phyloP scores from a whole-genome alignment of 441 rosid species.

The Erodium trifolium region DNA sequence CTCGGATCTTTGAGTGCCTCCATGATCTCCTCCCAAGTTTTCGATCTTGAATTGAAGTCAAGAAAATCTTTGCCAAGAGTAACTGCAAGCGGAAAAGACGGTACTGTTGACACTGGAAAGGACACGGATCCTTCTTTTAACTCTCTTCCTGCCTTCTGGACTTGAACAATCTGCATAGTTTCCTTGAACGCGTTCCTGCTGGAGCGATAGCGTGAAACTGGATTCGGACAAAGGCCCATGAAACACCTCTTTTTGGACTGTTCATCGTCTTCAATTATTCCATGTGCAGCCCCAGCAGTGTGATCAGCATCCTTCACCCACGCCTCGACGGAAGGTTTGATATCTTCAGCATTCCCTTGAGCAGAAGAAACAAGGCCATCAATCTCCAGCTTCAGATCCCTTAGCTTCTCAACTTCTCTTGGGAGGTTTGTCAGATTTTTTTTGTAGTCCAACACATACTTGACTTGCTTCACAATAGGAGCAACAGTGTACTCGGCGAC shows the following conservation, averaged over 20 bases:
- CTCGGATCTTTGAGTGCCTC: neutral
- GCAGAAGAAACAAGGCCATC: neutral
- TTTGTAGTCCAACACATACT: neutral
- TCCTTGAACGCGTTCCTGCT: neutral
- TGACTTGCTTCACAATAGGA: neutral
- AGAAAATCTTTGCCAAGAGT: neutral
- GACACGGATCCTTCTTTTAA: neutral
- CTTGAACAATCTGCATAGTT: neutral
- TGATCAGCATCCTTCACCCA: neutral
- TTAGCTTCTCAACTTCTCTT: neutral
- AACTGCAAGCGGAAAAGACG: neutral
- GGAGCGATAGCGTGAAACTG: neutral
- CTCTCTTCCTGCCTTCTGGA: neutral
- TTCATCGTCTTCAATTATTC: neutral
- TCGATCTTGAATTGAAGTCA: neutral
- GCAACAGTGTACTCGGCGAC: neutral
- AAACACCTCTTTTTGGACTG: neutral
- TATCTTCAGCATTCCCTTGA: neutral
- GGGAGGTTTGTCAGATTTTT: neutral
- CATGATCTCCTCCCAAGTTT: neutral
- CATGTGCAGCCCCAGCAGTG: neutral
- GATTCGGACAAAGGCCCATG: neutral
- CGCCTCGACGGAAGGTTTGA: neutral
- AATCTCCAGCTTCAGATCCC: neutral
- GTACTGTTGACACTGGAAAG: neutral